Conservation (phyloP, 176 grass and related monocot species). For the Luzula sylvatica region DNA sequence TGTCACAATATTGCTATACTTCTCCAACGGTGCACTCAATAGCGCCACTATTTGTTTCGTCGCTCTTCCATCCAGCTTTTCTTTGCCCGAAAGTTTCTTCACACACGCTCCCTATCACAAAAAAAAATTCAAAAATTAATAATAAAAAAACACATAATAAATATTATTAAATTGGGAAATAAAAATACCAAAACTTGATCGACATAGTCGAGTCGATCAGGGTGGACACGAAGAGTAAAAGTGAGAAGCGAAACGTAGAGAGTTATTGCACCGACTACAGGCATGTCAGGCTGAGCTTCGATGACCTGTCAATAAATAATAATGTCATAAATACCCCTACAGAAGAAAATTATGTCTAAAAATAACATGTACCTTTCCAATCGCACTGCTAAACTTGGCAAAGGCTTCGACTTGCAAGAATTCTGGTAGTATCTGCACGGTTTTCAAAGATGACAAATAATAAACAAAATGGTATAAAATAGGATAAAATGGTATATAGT, state of each 20-base stretch:
- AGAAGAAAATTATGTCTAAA: background rate
- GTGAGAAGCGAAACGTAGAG: conserved; percentile 94
- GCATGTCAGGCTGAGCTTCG: conserved; percentile 97
- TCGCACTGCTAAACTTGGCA: conserved; percentile 86
- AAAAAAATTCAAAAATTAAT: conserved; percentile 8
- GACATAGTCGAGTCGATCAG: conserved; percentile 98
- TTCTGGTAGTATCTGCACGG: conserved; percentile 79
- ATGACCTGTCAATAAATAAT: conserved; percentile 63
- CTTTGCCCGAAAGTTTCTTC: conserved; percentile 93
- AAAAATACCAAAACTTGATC: conserved; percentile 99
- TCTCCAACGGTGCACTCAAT: conserved; percentile 92
- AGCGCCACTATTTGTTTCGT: conserved; percentile 99
- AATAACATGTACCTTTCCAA: conserved; percentile 66
- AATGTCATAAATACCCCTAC: background rate
- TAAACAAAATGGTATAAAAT: conserved; percentile 29
- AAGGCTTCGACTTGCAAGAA: conserved; percentile 99
- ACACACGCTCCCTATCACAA: conserved; percentile 86
- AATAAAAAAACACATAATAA: no score
- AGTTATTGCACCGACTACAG: conserved; percentile 80
- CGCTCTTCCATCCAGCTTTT: conserved; percentile 84
- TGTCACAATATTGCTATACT: conserved; percentile 95
- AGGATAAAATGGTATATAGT: conserved; percentile 5
- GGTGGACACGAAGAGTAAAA: conserved; percentile 95
- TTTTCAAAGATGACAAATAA: no score
- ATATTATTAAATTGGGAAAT: no score